phyloP scores from a whole-genome alignment of 2,329 filamentous ascomycete species.

The Monilinia laxa region DNA sequence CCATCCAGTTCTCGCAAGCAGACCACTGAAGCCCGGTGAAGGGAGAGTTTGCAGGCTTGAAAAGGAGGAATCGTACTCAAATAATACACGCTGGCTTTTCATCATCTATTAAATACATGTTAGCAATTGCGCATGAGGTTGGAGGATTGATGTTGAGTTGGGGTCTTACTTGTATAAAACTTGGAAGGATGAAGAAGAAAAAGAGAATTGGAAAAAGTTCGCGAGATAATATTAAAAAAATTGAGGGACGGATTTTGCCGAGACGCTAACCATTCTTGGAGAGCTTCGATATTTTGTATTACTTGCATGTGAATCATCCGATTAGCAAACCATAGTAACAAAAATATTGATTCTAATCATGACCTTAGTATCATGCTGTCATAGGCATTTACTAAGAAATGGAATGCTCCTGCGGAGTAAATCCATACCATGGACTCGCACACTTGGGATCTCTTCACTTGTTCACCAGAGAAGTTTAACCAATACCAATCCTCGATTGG shows the following conservation, averaged over 20 bases:
- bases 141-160: slow-evolving; percentile 24
- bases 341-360: slow-evolving; percentile 28
- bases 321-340: neutral
- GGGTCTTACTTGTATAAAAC: slow-evolving; percentile 90
- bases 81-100: slow-evolving; percentile 96
- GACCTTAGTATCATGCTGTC: slow-evolving; percentile 27
- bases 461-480: slow-evolving; percentile 27
- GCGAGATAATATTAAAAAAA: slow-evolving; percentile 38
- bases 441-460: neutral
- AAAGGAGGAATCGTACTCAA: slow-evolving; percentile 73
- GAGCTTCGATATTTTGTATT: slow-evolving; percentile 28
- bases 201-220: slow-evolving; percentile 39
- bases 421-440: slow-evolving; percentile 14
- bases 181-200: slow-evolving; percentile 90
- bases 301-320: neutral
- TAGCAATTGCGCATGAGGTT: slow-evolving; percentile 35
- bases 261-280: slow-evolving; percentile 31
- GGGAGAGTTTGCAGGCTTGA: slow-evolving; percentile 78
- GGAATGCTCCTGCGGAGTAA: neutral
- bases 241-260: slow-evolving; percentile 25
- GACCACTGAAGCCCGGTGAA: slow-evolving; percentile 86
- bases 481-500: slow-evolving; percentile 7
- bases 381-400: slow-evolving; percentile 14
- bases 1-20: slow-evolving; percentile 62
- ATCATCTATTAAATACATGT: slow-evolving; percentile 71